Evolutionary conservation across 177 flowering plant genomes (phyloP), one percentile per base, ranked within the genome.

Genomic region (Vitis hybrid): DNA sequence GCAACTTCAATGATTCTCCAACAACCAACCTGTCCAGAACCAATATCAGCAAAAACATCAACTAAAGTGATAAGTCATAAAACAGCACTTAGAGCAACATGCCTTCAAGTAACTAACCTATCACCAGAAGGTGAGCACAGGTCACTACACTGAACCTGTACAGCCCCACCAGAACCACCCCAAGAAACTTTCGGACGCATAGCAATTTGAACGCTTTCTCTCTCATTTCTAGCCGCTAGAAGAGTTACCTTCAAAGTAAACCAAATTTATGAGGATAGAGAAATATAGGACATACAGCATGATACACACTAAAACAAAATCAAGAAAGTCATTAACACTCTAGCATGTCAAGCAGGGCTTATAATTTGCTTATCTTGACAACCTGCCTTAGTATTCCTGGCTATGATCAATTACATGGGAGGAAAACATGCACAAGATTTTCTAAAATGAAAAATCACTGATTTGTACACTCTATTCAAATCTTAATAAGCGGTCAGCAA

Each of bases 171-270:
- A 77, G 87, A 75, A 73, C 85, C 80, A 67, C 85, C 82, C 98
- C 98, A 95, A 20, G 92, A 83, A 72, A 87, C 90, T 86, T 93
- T 93, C 61, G 98, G 97, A 54, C 97, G 96, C 51, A 91, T 67
- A 69, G 96, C 93, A 83, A 93, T 78, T 81, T 95, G 99, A 74
- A 86, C 80, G 74, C 93, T 91, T 75, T 95, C 99, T 71, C 94
- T 90, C 85, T 95, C 98, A 73, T 91, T 95, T 75, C 98, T 86
- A 65, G 94, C 98, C 41, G 93, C 96, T 78, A 94, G 78, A 65
- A 94, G 91, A 73, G 86, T 86, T 72, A 89, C 72, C 98, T 94
- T 64, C 76, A 82, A 87, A 58, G 51, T 27, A 80, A 76, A 67
- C 20, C 27, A 52, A 70, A 66, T 2, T 53, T 68, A 73, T 76